These are phyloP conservation scores for Fusarium heterosporum DNA, from an alignment of 2,329 filamentous ascomycete species.

Conservation along the genomic window DNA sequence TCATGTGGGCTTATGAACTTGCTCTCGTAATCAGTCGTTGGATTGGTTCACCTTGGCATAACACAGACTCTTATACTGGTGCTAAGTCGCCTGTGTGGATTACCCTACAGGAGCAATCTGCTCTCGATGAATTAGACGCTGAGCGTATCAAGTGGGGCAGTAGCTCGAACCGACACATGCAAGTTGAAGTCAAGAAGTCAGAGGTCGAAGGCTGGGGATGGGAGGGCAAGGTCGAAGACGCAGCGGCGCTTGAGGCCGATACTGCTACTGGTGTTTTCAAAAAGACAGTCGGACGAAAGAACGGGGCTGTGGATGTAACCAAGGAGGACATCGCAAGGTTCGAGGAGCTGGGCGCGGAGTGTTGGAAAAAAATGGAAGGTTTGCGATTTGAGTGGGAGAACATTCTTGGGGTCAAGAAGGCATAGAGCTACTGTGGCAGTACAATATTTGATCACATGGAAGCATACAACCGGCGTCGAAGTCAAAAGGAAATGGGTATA, in stretches of 20 bases:
- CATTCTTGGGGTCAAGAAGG: slow-evolving; percentile 40
- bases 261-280: slow-evolving; percentile 60
- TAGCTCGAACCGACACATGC: slow-evolving; percentile 68
- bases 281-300: slow-evolving; percentile 68
- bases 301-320: slow-evolving; percentile 68
- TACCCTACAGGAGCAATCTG: slow-evolving; percentile 73
- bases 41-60: slow-evolving; percentile 91
- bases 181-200: slow-evolving; percentile 75
- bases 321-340: slow-evolving; percentile 71
- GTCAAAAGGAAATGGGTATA: slow-evolving; percentile 40
- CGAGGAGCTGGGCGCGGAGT: slow-evolving; percentile 68
- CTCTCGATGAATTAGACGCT: slow-evolving; percentile 67
- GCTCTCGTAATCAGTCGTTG: slow-evolving; percentile 78
- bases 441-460: slow-evolving; percentile 3
- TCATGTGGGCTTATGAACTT: slow-evolving; percentile 76
- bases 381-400: slow-evolving; percentile 75
- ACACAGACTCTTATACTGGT: slow-evolving; percentile 78
- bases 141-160: slow-evolving; percentile 86
- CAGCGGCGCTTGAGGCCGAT: slow-evolving; percentile 57
- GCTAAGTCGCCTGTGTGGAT: slow-evolving; percentile 83
- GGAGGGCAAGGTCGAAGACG: slow-evolving; percentile 66
- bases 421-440: neutral
- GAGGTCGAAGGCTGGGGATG: slow-evolving; percentile 91
- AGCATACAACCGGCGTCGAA: slow-evolving; percentile 7
- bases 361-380: slow-evolving; percentile 79